Evolutionary conservation across 2,329 filamentous ascomycete species (phyloP).

Genomic region (Colletotrichum eleusines): DNA sequence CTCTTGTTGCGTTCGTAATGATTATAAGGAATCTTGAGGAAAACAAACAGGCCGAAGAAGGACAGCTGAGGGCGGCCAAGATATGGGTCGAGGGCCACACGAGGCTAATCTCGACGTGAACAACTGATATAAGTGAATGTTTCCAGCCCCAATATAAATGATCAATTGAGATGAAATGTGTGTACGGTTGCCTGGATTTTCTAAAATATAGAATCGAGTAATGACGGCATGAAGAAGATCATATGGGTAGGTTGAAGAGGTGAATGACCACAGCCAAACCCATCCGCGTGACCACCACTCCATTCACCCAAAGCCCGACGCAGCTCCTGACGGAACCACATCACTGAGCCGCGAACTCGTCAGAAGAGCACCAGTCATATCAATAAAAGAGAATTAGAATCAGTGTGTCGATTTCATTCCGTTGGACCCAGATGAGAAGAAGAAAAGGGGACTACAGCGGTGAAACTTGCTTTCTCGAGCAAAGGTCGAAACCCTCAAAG

Average conservation of each 20-base stretch:
- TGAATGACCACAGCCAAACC: constrained; percentile 11
- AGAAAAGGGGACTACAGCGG: background rate
- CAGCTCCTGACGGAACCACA: background rate
- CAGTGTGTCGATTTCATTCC: background rate
- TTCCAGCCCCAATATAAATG: background rate
- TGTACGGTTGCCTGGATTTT: background rate
- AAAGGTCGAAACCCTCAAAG: background rate
- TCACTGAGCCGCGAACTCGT: background rate
- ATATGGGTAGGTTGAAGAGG: constrained; percentile 7
- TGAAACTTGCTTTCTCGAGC: background rate
- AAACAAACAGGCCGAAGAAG: no score
- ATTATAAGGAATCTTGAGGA: background rate
- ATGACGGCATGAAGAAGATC: constrained; percentile 9
- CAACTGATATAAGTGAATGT: background rate
- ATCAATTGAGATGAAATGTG: background rate
- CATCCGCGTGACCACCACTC: constrained; percentile 16
- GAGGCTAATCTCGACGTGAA: constrained; percentile 5
- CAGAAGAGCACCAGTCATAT: background rate
- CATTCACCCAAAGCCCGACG: constrained; percentile 10
- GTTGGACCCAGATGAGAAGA: background rate
- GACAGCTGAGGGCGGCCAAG: background rate
- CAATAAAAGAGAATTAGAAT: background rate
- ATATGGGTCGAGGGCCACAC: background rate
- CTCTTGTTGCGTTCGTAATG: background rate
- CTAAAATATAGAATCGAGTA: background rate